Conservation (phyloP, 805 yeast species). For the Ogataea siamensis region DNA sequence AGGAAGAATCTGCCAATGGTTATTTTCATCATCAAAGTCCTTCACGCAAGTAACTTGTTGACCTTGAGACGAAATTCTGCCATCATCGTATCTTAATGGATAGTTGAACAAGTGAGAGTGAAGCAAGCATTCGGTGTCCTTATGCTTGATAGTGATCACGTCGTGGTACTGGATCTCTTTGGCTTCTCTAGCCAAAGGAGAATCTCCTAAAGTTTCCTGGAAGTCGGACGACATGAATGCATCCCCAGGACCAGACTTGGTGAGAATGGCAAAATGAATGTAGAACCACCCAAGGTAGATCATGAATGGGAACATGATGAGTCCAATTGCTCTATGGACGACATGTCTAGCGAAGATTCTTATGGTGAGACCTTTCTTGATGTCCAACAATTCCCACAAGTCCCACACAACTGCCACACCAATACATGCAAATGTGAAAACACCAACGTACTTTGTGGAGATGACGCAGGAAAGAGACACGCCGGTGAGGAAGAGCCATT, state of each 20-base stretch:
- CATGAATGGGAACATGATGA: slow-evolving; percentile 76
- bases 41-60: slow-evolving; percentile 85
- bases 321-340: slow-evolving; percentile 63
- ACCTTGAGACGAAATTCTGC: slow-evolving; percentile 89
- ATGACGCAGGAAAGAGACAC: slow-evolving; percentile 85
- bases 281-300: slow-evolving; percentile 89
- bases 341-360: slow-evolving; percentile 65
- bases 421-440: slow-evolving; percentile 81
- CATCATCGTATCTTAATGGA: slow-evolving; percentile 94
- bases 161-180: slow-evolving; percentile 76
- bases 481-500: slow-evolving; percentile 85
- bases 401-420: slow-evolving; percentile 86
- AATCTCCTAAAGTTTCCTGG: slow-evolving; percentile 89
- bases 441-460: slow-evolving; percentile 95
- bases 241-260: slow-evolving; percentile 94
- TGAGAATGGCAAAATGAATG: slow-evolving; percentile 80
- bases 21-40: slow-evolving; percentile 56
- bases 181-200: slow-evolving; percentile 68
- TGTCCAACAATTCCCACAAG: slow-evolving; percentile 83
- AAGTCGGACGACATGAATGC: slow-evolving; percentile 91
- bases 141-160: slow-evolving; percentile 72
- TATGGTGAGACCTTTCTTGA: slow-evolving; percentile 60
- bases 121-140: slow-evolving; percentile 71
- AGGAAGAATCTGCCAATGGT: slow-evolving; percentile 86
- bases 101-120: slow-evolving; percentile 79